A percentile compares a stretch with the other conserved stretches of the same genome.
These are phyloP conservation scores for Orbilia javanica DNA, from an alignment of 2,329 filamentous ascomycete species.

Conservation along the genomic window DNA sequence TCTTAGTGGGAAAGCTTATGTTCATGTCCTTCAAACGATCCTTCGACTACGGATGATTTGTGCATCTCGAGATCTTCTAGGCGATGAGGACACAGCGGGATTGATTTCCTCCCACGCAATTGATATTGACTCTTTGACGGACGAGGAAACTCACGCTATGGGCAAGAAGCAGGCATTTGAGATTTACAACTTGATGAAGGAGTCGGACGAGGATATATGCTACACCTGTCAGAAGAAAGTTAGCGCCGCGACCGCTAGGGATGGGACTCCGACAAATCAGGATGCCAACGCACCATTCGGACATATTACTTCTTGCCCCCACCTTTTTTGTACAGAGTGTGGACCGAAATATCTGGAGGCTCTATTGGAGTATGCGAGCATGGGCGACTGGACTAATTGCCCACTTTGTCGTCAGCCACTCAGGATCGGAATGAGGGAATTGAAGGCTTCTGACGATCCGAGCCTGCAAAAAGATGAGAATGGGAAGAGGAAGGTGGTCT, in stretches of 20 bases:
- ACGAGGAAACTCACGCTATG: slow-evolving; percentile 67
- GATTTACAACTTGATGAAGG: slow-evolving; percentile 84
- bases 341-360: slow-evolving; percentile 53
- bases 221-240: slow-evolving; percentile 77
- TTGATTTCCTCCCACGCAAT: slow-evolving; percentile 72
- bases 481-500: slow-evolving; percentile 74
- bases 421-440: slow-evolving; percentile 74
- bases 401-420: slow-evolving; percentile 76
- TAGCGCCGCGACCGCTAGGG: slow-evolving; percentile 71
- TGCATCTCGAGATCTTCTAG: slow-evolving; percentile 90
- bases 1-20: slow-evolving; percentile 87
- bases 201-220: slow-evolving; percentile 82
- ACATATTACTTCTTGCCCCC: slow-evolving; percentile 87
- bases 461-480: slow-evolving; percentile 67
- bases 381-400: slow-evolving; percentile 68
- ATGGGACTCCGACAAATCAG: slow-evolving; percentile 66
- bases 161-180: slow-evolving; percentile 77
- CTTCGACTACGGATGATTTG: slow-evolving; percentile 89
- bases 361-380: slow-evolving; percentile 55
- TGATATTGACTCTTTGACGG: slow-evolving; percentile 80
- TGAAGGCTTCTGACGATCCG: slow-evolving; percentile 71
- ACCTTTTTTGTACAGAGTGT: slow-evolving; percentile 83
- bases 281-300: slow-evolving; percentile 75
- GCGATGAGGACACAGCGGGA: slow-evolving; percentile 75
- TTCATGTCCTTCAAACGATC: slow-evolving; percentile 92